Conservation (phyloP, 805 yeast genomes). For the Spencermartinsiella europaea region DNA sequence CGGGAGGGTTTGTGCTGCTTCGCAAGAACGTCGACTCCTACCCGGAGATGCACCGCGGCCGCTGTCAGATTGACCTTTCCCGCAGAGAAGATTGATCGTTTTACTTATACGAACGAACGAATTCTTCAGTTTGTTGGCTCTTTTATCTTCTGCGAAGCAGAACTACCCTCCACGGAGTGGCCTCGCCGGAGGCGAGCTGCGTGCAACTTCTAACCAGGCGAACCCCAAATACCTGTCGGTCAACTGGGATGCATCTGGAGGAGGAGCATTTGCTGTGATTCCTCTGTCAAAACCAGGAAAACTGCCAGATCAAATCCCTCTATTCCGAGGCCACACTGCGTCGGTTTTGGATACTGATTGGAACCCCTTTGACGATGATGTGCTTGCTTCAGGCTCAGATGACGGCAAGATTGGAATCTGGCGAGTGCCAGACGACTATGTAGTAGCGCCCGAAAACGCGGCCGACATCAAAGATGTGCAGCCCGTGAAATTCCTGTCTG, state of each 20-base stretch:
- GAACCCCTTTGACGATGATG: slow-evolving; percentile 79
- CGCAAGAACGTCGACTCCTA: too few relatives aligned
- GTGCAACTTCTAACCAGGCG: slow-evolving; percentile 32
- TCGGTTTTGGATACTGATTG: slow-evolving; percentile 94
- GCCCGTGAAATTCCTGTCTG: slow-evolving; percentile 66
- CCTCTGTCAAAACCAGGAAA: slow-evolving; percentile 86
- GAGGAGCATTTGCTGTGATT: slow-evolving; percentile 94
- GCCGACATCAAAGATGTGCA: slow-evolving; percentile 59
- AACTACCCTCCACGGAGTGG: not conserved
- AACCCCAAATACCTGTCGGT: slow-evolving; percentile 83
- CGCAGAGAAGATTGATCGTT: too few relatives aligned
- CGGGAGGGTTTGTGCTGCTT: too few relatives aligned
- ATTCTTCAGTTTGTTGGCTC: too few relatives aligned
- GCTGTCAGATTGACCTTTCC: slow-evolving; percentile 1
- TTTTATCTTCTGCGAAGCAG: not conserved
- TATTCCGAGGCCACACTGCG: slow-evolving; percentile 94
- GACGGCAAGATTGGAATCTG: slow-evolving; percentile 81
- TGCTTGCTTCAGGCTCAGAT: slow-evolving; percentile 74
- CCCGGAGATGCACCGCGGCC: too few relatives aligned
- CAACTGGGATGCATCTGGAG: slow-evolving; percentile 93
- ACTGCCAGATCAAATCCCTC: slow-evolving; percentile 86
- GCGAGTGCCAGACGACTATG: slow-evolving; percentile 79
- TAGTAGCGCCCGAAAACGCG: slow-evolving; percentile 36
- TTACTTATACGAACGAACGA: too few relatives aligned
- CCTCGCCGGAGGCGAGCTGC: not conserved